Conservation (phyloP, 202 grass and related monocot species). For the Bolboschoenoplectus hybrid region DNA sequence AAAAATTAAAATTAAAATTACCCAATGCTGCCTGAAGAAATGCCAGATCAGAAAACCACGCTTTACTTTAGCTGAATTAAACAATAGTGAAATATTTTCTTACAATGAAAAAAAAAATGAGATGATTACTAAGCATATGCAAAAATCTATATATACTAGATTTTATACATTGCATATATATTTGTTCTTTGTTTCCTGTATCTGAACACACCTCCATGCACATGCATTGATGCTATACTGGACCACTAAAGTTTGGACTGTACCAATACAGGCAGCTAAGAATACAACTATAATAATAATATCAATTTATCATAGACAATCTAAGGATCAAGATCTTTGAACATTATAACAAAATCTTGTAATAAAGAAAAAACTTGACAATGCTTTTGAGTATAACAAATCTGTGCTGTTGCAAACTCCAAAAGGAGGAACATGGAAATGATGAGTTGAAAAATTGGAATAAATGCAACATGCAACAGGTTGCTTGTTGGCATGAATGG, state of each 20-base stretch:
- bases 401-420: not conserved
- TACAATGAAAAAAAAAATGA: not conserved
- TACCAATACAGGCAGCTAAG: not conserved
- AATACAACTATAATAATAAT: not conserved
- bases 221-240: slow-evolving; percentile 18
- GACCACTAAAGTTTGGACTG: slow-evolving; percentile 22
- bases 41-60: slow-evolving; percentile 26
- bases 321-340: slow-evolving; percentile 14
- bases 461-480: slow-evolving; percentile 11
- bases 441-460: slow-evolving; percentile 22
- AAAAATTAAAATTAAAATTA: not conserved
- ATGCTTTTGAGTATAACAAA: slow-evolving; percentile 4
- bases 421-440: slow-evolving; percentile 13
- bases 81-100: not conserved
- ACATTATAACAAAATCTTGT: not conserved
- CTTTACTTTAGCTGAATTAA: not conserved
- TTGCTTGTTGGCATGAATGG: slow-evolving; percentile 11
- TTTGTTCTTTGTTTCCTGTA: not conserved
- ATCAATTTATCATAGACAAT: slow-evolving; percentile 18
- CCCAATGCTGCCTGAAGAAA: not conserved
- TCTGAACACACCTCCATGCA: slow-evolving; percentile 8
- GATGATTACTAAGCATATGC: not conserved
- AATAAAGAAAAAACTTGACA: not conserved
- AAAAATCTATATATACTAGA: not conserved
- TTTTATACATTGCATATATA: not conserved